Evolutionary conservation across 768 basidiomycete species (phyloP).

Genomic region (Serpula lacrymans): DNA sequence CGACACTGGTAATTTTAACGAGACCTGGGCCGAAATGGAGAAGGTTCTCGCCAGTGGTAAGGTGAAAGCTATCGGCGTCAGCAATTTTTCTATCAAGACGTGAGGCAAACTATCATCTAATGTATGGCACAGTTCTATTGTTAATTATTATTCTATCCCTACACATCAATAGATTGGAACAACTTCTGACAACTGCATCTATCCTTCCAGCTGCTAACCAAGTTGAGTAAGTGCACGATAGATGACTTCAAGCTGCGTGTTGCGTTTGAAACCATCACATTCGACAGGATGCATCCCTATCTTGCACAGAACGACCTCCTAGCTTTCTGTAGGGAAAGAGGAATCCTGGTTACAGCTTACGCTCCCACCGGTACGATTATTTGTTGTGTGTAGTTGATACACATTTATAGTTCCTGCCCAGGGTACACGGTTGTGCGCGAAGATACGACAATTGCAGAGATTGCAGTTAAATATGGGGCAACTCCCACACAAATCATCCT

Average conservation of each 20-base stretch:
- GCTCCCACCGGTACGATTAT: constrained; percentile 22
- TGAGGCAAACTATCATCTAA: no score
- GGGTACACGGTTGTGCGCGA: constrained; percentile 23
- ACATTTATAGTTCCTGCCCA: constrained; percentile 10
- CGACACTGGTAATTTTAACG: constrained; percentile 16
- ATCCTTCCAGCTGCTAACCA: constrained; percentile 33
- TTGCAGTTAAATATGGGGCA: constrained; percentile 25
- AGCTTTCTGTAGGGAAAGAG: constrained; percentile 23
- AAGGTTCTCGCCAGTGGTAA: constrained; percentile 13
- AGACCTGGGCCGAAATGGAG: constrained; percentile 29
- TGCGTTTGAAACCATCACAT: constrained; percentile 1
- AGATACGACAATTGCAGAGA: constrained; percentile 24
- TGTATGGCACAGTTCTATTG: background rate
- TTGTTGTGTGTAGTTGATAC: background rate
- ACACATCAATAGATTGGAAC: constrained; percentile 11
- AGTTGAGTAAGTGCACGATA: constrained; percentile 18
- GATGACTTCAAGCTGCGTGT: background rate
- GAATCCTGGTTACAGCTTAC: constrained; percentile 32
- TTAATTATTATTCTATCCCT: background rate
- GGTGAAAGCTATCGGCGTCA: constrained; percentile 29
- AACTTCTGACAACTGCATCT: constrained; percentile 19
- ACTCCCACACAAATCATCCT: constrained; percentile 27
- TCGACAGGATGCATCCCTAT: constrained; percentile 31
- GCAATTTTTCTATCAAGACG: constrained; percentile 34
- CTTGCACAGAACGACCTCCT: constrained; percentile 28